phyloP scores from a whole-genome alignment of 495 filamentous ascomycete species.

The Chaetomium tenue region DNA sequence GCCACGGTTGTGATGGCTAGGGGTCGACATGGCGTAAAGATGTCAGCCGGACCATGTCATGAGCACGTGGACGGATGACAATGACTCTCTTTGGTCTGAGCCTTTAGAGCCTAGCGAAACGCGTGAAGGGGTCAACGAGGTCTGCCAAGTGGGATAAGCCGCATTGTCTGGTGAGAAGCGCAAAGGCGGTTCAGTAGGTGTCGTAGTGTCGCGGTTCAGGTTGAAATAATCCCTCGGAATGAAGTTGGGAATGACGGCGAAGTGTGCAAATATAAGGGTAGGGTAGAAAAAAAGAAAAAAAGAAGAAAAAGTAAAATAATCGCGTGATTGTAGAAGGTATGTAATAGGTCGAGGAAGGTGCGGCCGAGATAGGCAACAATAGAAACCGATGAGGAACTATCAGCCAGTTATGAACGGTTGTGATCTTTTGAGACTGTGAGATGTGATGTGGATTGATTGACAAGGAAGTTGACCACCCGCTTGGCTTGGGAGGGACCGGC shows the following conservation, averaged over 20 bases:
- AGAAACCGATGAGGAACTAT: neutral
- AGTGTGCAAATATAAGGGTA: neutral
- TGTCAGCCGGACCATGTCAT: neutral
- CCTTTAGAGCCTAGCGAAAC: neutral
- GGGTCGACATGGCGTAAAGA: constrained; percentile 29
- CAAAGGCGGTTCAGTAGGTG: neutral
- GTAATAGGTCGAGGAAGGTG: neutral
- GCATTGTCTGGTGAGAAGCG: constrained; percentile 2
- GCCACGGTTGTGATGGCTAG: constrained; percentile 24
- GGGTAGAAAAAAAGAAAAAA: neutral
- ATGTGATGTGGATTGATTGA: constrained; percentile 11
- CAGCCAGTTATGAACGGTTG: neutral
- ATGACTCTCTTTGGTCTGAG: constrained; percentile 4
- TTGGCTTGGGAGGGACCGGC: neutral
- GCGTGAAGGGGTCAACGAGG: neutral
- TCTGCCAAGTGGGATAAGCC: neutral
- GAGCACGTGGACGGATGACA: constrained; percentile 1
- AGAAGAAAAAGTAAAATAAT: no score
- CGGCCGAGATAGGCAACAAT: neutral
- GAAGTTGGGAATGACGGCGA: neutral
- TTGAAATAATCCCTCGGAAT: neutral
- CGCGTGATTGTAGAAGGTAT: neutral
- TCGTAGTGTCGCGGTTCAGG: neutral
- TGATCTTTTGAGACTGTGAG: neutral
- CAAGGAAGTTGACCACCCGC: neutral